Evolutionary conservation across 208 protist genomes (phyloP), one percentile per base, ranked within the genome.

Genomic region (Leishmania tropica): DNA sequence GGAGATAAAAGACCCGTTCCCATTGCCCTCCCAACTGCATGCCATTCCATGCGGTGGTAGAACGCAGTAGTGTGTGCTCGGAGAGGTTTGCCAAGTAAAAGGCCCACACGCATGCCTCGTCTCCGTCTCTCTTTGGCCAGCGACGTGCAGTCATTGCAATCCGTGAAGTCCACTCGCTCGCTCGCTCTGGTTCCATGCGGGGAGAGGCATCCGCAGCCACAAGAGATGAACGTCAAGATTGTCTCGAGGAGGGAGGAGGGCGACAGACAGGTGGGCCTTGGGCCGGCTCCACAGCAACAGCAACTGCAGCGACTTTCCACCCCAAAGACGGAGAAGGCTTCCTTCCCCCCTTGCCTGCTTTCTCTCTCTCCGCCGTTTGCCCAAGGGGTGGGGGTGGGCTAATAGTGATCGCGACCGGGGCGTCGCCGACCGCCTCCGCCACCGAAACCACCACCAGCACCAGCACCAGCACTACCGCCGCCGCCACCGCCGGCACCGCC

Each of bases 381-480:
- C 62, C 28, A 2, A 37, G 40, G 67, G 7, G 24, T 21, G 2
- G 31, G 42, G 56, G 31, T 10, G 21, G 28, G 51, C 42, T 68
- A 85, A 60, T 76, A 79, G 62, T 82, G 77, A n/a, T 86, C 83
- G 21, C 79, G 83, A n/a, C 78, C 78, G 19, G 48, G 77, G 37
- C 78, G 83, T n/a, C 83, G 83, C 15, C 83, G 83, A 48, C 78
- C 75, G 42, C 75, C 75, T 3, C 68, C 81, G 17, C 62, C 13
- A 54, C 60, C 75, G 17, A 37, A 62, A 37, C 65, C 70, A 65
- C n/a, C 45, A 28, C 15, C n/a, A 42, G 62, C 81, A 31, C 72
- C 65, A 21, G 48, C 64, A 8, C 81, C 81, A 2, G 40, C 54
- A 11, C 47, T 71, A 42, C 7, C 28, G 6, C n/a, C 8, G 15